Evolutionary conservation across 2,329 filamentous ascomycete genomes (phyloP).

Genomic region (Clonostachys rhizophaga): DNA sequence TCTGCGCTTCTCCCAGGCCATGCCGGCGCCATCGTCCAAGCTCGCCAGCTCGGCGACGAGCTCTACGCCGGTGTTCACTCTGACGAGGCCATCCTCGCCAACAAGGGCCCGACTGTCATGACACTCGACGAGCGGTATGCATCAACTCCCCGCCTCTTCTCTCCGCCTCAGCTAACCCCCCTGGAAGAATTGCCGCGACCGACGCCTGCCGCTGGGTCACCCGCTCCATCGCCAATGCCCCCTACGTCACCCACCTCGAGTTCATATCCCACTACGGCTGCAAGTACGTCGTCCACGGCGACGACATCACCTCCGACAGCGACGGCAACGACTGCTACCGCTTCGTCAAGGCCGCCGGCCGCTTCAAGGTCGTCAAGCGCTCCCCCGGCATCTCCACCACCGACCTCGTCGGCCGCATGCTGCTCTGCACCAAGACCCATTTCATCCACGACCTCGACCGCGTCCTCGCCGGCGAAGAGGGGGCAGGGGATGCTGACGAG

Average conservation of each 20-base stretch:
- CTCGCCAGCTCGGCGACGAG: constrained; percentile 83
- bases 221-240: constrained; percentile 74
- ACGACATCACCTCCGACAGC: constrained; percentile 94
- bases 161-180: neutral
- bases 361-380: constrained; percentile 95
- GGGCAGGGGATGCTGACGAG: constrained; percentile 65
- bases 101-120: constrained; percentile 99
- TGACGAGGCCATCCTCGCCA: constrained; percentile 90
- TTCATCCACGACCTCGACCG: constrained; percentile 79
- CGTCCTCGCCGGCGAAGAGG: constrained; percentile 66
- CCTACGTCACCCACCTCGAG: constrained; percentile 88
- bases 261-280: constrained; percentile 97
- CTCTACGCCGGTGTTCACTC: constrained; percentile 92
- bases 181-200: constrained; percentile 71
- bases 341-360: constrained; percentile 88
- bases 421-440: constrained; percentile 90
- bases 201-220: constrained; percentile 96
- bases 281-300: constrained; percentile 91
- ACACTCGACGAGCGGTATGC: constrained; percentile 75
- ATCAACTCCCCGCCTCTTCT: constrained; percentile 1
- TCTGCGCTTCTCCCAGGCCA: constrained; percentile 56
- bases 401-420: constrained; percentile 95
- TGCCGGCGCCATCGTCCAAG: constrained; percentile 94
- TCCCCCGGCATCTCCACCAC: constrained; percentile 97
- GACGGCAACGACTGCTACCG: constrained; percentile 95